Base-by-base conservation (phyloP, 2,329 filamentous ascomycete genomes). In the Dryadomyces sulphureus region DNA sequence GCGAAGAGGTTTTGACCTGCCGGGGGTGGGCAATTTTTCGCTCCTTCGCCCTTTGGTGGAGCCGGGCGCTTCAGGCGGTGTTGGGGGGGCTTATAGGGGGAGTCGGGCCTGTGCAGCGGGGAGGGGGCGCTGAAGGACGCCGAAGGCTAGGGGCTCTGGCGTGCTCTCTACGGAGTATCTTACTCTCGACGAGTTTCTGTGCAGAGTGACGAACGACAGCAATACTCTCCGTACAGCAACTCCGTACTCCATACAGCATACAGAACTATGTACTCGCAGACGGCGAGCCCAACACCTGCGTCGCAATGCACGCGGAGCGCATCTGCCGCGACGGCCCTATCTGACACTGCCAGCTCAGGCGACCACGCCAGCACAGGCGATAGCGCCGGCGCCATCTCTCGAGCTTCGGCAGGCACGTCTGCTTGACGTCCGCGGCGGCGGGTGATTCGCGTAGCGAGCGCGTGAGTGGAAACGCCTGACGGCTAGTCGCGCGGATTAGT, bases 21-120 rank as follows among this genome's bases (percentile, higher is more conserved):
- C 35, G 7, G 17, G 24, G 12, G 34, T 38, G 43, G 43, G 21
- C 25, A 25, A 20, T 45, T 45, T 45, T 45, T 38, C 34, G 43
- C 43, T 45, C 43, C n/a, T 38, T 45, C 43, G 34, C 43, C 19
- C 24, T 45, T 27, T 20, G 34, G 43, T 38, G 34, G 43, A 38
- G 22, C 21, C 34, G 14, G 12, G 21, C 4, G 8, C 21, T 16
- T 12, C 34, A 22, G 22, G 16, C 38, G 25, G 16, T 24, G 5
- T n/a, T 24, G 38, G 20, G 11, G 16, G 7, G 20, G 7, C 20
- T 24, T 7, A 22, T 24, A 38, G 36, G 19, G n/a, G 36, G n/a
- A n/a, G n/a, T n/a, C n/a, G n/a, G n/a, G n/a, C n/a, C n/a, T n/a
- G n/a, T n/a, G n/a, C n/a, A n/a, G n/a, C n/a, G n/a, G n/a, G n/a